Percentiles rank a stretch among this genome's conserved stretches.
These are phyloP conservation scores for Chenopodium quinoa DNA, from an alignment of 148 eudicot species.

Conservation along the genomic window DNA sequence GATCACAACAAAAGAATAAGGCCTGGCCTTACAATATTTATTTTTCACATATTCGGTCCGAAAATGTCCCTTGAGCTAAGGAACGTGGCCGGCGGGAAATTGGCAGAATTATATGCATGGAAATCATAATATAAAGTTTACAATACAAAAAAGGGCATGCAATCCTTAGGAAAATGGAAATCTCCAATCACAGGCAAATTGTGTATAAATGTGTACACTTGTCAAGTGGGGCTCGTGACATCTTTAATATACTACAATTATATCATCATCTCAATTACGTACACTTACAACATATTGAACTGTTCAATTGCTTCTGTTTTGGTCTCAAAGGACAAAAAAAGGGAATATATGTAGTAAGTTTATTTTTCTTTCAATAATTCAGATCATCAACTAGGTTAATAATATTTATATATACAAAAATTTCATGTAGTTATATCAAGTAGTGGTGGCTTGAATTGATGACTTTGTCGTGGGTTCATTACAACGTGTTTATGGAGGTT, in stretches of 20 bases:
- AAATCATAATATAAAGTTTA: neutral
- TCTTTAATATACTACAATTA: constrained; percentile 26
- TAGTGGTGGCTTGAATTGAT: neutral
- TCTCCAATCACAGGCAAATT: constrained; percentile 2
- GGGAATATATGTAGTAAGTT: neutral
- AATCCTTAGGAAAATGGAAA: neutral
- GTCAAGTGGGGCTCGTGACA: constrained; percentile 35
- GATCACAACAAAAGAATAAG: no score
- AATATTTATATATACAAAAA: neutral
- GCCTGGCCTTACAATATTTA: no score
- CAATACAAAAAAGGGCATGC: neutral
- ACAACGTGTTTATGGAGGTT: neutral
- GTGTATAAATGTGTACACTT: neutral
- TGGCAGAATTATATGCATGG: neutral
- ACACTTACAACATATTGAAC: neutral
- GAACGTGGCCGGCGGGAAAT: neutral
- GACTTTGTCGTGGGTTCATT: neutral
- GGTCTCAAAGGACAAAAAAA: neutral
- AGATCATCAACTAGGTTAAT: neutral
- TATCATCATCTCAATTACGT: neutral
- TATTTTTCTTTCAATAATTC: neutral
- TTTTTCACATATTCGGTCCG: no score
- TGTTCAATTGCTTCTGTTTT: constrained; percentile 8
- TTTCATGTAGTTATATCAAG: neutral
- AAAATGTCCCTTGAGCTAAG: no score